Percentiles rank a stretch among this genome's conserved stretches.
Evolutionary conservation across 1,284 basidiomycete genomes (phyloP).

Genomic region (Crucibulum parvulum): DNA sequence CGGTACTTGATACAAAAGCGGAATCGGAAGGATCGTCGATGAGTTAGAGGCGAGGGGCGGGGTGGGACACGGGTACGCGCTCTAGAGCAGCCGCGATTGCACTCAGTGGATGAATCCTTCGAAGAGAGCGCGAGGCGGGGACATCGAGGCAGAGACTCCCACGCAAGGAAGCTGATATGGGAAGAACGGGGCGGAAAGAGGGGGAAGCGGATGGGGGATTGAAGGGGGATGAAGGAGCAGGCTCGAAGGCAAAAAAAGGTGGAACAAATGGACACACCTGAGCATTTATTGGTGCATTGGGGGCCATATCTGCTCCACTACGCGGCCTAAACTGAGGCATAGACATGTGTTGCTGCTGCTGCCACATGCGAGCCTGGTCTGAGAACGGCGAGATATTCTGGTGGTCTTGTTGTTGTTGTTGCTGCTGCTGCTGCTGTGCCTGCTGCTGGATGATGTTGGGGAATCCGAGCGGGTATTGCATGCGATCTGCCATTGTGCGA

Average conservation of each 20-base stretch:
- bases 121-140: not conserved
- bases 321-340: slow-evolving; percentile 50
- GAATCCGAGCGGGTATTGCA: slow-evolving; percentile 53
- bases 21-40: slow-evolving; percentile 2
- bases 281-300: slow-evolving; percentile 41
- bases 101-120: no score
- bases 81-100: not conserved
- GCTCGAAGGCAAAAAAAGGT: slow-evolving; percentile 11
- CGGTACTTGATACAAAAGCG: not conserved
- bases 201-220: not conserved
- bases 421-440: slow-evolving; percentile 36
- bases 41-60: not conserved
- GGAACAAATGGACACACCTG: slow-evolving; percentile 49
- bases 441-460: slow-evolving; percentile 55
- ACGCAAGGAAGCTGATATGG: not conserved
- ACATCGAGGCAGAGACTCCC: not conserved
- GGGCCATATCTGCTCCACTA: slow-evolving; percentile 46
- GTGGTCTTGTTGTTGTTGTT: slow-evolving; percentile 43
- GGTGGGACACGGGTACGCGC: not conserved
- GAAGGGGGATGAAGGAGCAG: slow-evolving; percentile 7
- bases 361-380: slow-evolving; percentile 61
- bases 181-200: slow-evolving; percentile 3
- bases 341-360: slow-evolving; percentile 49
- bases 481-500: slow-evolving; percentile 67
- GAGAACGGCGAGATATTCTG: slow-evolving; percentile 51